These are phyloP conservation scores for Cadophora sp. DNA, from an alignment of 2,329 filamentous ascomycete genomes.

Conservation along the genomic window DNA sequence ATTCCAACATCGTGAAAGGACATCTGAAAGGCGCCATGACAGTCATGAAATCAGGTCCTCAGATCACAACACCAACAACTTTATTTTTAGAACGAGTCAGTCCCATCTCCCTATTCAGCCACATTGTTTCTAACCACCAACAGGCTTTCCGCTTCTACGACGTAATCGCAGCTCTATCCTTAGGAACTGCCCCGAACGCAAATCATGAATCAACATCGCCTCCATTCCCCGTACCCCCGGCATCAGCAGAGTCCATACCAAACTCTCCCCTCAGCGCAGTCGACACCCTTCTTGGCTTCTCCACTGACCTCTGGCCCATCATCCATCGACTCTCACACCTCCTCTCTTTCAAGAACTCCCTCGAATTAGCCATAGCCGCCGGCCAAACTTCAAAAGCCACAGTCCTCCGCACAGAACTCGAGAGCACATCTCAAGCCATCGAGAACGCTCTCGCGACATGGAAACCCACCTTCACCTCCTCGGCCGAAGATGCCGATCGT, in stretches of 20 bases:
- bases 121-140: constrained; percentile 44
- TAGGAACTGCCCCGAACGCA: constrained; percentile 63
- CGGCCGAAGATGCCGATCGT: constrained; percentile 30
- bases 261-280: constrained; percentile 58
- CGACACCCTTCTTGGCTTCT: constrained; percentile 60
- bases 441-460: constrained; percentile 61
- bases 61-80: constrained; percentile 57
- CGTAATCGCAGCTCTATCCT: constrained; percentile 67
- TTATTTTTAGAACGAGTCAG: constrained; percentile 65
- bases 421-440: constrained; percentile 56
- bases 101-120: background rate
- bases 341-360: constrained; percentile 57
- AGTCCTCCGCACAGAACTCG: constrained; percentile 40
- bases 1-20: constrained; percentile 64
- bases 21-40: constrained; percentile 68
- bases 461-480: constrained; percentile 56
- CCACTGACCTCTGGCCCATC: constrained; percentile 67
- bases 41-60: constrained; percentile 59
- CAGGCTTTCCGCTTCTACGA: constrained; percentile 71
- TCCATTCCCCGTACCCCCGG: constrained; percentile 55
- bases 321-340: constrained; percentile 66
- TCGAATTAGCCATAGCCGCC: constrained; percentile 53
- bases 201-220: constrained; percentile 55
- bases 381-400: constrained; percentile 47
- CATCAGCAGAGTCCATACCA: constrained; percentile 50